A percentile compares a stretch with the other conserved stretches of the same genome.
Evolutionary conservation across 306 rosid species (phyloP).

Genomic region (Rubus parviflorus): DNA sequence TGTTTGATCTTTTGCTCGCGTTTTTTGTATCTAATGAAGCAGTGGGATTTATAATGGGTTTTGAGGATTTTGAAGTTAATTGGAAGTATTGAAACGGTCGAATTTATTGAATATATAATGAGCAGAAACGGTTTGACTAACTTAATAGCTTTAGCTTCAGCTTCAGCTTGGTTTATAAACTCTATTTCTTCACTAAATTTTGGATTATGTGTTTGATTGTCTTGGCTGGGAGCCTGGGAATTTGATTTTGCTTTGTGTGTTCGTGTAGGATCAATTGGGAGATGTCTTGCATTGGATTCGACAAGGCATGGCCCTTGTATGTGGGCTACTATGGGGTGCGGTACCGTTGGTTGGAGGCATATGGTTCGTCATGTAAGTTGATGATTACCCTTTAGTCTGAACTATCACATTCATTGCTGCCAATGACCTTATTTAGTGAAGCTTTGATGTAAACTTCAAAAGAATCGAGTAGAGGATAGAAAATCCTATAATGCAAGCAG

Average conservation of each 20-base stretch:
- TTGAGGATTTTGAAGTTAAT: not conserved
- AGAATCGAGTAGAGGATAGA: not conserved
- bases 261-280: constrained; percentile 84
- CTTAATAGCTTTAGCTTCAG: not conserved
- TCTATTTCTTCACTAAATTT: not conserved
- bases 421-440: not conserved
- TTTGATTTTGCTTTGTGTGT: not conserved
- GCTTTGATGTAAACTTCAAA: not conserved
- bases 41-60: not conserved
- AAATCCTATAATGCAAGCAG: not conserved
- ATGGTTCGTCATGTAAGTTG: constrained; percentile 90
- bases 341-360: constrained; percentile 92
- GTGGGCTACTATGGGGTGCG: constrained; percentile 87
- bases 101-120: not conserved
- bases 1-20: too few species aligned
- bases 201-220: not conserved
- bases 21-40: not conserved
- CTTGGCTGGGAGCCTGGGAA: not conserved
- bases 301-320: constrained; percentile 67
- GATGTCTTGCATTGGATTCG: constrained; percentile 99
- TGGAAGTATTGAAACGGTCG: not conserved
- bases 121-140: constrained; percentile 2
- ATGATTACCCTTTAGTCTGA: not conserved
- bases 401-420: not conserved
- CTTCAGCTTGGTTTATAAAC: not conserved